These are phyloP conservation scores for Psilocybe sp. DNA, from an alignment of 768 basidiomycete genomes.

Conservation along the genomic window DNA sequence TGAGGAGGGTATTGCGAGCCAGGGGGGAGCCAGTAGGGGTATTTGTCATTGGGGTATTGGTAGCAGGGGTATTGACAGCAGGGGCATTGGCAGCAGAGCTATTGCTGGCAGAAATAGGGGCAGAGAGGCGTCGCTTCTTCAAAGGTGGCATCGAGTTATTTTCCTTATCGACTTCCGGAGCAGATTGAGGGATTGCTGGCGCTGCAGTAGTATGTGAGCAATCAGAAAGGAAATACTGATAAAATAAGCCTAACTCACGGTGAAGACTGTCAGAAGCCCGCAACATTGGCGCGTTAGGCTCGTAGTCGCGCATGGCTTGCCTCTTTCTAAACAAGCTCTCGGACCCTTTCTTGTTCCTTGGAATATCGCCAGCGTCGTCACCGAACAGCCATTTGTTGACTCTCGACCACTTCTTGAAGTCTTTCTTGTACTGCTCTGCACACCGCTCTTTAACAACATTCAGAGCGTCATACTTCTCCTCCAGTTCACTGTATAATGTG, in stretches of 20 bases:
- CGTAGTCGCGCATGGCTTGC: conserved; percentile 1
- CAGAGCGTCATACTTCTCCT: conserved; percentile 44
- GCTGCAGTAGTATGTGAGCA: not conserved
- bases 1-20: conserved; percentile 10
- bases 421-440: conserved; percentile 42
- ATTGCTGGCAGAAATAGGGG: not conserved
- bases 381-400: conserved; percentile 42
- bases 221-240: conserved; percentile 6
- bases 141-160: conserved; percentile 13
- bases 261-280: no score
- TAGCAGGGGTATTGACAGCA: no score
- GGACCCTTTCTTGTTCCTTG: conserved; percentile 21
- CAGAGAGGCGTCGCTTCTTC: conserved; percentile 9
- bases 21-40: conserved; percentile 1
- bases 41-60: no score
- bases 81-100: no score
- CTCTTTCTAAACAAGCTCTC: conserved; percentile 18
- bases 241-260: not conserved
- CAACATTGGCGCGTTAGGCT: no score
- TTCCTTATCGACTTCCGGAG: conserved; percentile 23
- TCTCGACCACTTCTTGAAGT: conserved; percentile 52
- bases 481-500: conserved; percentile 20
- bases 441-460: conserved; percentile 40
- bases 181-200: not conserved
- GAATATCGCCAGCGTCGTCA: conserved; percentile 23